These are phyloP conservation scores for Pseudonitzschia multistriata DNA, from an alignment of 108 stramenopile species.

Conservation along the genomic window DNA sequence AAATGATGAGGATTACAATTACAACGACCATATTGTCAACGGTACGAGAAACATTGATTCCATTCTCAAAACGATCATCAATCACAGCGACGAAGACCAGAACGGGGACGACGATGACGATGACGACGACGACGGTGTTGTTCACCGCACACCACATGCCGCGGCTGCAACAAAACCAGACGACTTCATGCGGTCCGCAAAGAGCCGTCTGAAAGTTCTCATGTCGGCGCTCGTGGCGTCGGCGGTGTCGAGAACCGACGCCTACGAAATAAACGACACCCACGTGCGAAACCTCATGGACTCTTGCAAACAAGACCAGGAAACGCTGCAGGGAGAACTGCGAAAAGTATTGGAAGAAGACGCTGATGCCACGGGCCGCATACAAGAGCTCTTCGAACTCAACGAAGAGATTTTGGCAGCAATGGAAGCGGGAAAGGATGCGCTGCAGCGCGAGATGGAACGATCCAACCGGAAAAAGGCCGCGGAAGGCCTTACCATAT, in stretches of 20 bases:
- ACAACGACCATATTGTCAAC: neutral
- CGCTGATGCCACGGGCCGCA: slow-evolving; percentile 21
- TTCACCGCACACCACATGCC: neutral
- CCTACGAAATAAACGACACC: neutral
- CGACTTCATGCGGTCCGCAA: neutral
- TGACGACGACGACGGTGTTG: neutral
- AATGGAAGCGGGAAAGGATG: slow-evolving; percentile 25
- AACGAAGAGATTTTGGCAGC: slow-evolving; percentile 39
- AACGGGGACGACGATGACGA: neutral
- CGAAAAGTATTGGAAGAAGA: slow-evolving; percentile 27
- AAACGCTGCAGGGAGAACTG: slow-evolving; percentile 29
- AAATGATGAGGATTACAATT: slow-evolving; percentile 15
- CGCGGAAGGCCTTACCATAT: slow-evolving; percentile 35
- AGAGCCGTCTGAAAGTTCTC: slow-evolving; percentile 1
- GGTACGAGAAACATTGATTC: neutral
- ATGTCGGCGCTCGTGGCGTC: neutral
- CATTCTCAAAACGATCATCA: neutral
- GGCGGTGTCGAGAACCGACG: neutral
- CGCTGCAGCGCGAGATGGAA: slow-evolving; percentile 22
- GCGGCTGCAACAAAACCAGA: neutral
- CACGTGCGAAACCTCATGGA: slow-evolving; percentile 21
- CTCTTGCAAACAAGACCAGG: slow-evolving; percentile 29
- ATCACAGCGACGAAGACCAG: neutral
- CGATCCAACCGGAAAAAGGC: slow-evolving; percentile 16
- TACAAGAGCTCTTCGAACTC: slow-evolving; percentile 35